These are phyloP conservation scores for Calonectria pauciramosa DNA, from an alignment of 2,329 filamentous ascomycete species.

Conservation along the genomic window DNA sequence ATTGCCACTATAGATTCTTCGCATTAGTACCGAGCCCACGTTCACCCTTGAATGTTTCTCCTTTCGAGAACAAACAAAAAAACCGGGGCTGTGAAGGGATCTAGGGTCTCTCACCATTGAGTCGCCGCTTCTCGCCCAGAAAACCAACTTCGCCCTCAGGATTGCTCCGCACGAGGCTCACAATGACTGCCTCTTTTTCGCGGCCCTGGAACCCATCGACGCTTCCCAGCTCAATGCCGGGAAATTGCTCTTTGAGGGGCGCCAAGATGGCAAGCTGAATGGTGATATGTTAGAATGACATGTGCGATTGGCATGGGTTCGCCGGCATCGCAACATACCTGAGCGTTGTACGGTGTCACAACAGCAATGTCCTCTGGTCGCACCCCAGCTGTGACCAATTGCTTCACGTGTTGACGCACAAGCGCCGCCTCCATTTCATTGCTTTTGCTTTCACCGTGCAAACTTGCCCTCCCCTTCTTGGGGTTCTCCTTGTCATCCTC, in stretches of 20 bases:
- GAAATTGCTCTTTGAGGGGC: conserved; percentile 83
- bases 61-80: conserved; percentile 8
- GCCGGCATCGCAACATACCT: conserved; percentile 62
- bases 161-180: conserved; percentile 96
- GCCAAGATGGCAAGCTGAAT: conserved; percentile 81
- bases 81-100: conserved; percentile 21
- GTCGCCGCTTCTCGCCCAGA: conserved; percentile 87
- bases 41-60: conserved; percentile 17
- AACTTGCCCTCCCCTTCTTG: conserved; percentile 60
- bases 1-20: conserved; percentile 85
- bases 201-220: conserved; percentile 98
- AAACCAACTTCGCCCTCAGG: conserved; percentile 90
- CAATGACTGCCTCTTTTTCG: conserved; percentile 95
- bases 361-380: conserved; percentile 89
- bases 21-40: conserved; percentile 35
- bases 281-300: conserved; percentile 38
- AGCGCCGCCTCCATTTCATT: conserved; percentile 92
- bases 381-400: conserved; percentile 84
- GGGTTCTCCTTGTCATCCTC: conserved; percentile 71
- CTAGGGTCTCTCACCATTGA: conserved; percentile 81
- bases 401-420: conserved; percentile 82
- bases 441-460: conserved; percentile 79
- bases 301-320: conserved; percentile 19
- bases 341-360: conserved; percentile 96
- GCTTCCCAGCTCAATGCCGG: conserved; percentile 92